Percentiles rank a stretch among this genome's conserved stretches.
phyloP scores from a whole-genome alignment of 164 flowering plant genomes.

The Saururus chinensis region DNA sequence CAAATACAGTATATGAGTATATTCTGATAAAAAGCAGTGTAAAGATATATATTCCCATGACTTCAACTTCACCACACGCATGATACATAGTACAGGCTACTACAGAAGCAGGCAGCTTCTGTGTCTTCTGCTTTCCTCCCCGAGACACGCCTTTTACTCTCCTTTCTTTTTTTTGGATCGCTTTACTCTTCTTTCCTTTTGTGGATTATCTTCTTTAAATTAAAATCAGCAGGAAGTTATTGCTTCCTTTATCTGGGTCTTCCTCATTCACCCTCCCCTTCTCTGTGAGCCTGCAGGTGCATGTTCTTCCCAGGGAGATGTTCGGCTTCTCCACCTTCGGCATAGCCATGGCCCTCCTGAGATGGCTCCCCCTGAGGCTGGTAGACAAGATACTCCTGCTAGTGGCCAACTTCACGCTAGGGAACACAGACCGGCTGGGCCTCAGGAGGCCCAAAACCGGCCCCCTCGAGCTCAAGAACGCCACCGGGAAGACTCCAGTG shows the following conservation, averaged over 20 bases:
- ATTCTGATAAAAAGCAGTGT: no score
- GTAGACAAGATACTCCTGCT: slow-evolving; percentile 71
- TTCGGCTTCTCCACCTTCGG: slow-evolving; percentile 81
- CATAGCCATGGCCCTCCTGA: slow-evolving; percentile 67
- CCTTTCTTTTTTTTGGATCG: not conserved
- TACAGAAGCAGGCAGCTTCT: no score
- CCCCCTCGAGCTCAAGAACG: slow-evolving; percentile 88
- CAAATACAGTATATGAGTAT: no score
- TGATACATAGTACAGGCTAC: no score
- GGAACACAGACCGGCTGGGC: slow-evolving; percentile 71
- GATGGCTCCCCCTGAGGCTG: slow-evolving; percentile 63
- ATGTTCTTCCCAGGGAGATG: slow-evolving; percentile 87
- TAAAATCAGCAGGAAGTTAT: not conserved
- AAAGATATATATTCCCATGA: no score
- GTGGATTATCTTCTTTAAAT: not conserved
- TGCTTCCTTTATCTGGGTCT: not conserved
- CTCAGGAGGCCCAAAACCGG: slow-evolving; percentile 85
- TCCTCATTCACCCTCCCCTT: not conserved
- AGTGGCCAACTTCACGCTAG: slow-evolving; percentile 40
- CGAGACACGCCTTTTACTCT: not conserved
- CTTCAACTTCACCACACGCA: no score
- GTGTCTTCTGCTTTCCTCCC: not conserved
- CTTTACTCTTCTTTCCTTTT: not conserved
- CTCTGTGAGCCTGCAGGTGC: slow-evolving; percentile 41
- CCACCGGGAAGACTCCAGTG: slow-evolving; percentile 91